Evolutionary conservation across 805 yeast species (phyloP), one percentile per base, ranked within the genome.

Genomic region (Geotrichum ghanense): DNA sequence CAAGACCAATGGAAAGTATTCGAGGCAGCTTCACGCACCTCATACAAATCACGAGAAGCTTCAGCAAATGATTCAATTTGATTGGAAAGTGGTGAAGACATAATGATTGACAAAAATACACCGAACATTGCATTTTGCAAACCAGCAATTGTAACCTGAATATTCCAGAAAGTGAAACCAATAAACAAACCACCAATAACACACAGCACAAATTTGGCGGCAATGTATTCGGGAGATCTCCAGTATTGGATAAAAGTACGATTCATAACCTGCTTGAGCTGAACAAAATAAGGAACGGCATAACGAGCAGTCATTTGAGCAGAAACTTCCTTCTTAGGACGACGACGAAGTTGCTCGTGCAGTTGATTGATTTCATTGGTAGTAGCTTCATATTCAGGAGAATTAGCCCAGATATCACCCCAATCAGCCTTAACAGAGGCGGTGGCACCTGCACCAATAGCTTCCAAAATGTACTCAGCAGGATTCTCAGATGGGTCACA

Each of bases 391-490:
- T 55, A 60, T 53, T 76, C 78, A 25, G 63, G 74, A 46, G 72
- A 76, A 12, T 61, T 63, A 4, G 51, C 52, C 92, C 92, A 83
- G 12, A 74, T 68, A 10, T 78, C 76, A 60, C 69, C 68, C 80
- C 84, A 83, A 60, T 83, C 80, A 44, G 71, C 72, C 25, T 63
- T 57, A 16, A 73, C 75, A 46, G 66, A 57, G 2, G 86, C 81
- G 23, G 86, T 81, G 2, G 90, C 87, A 59, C 86, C 89, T 25
- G 90, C 89, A 50, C 90, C 90, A 61, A 83, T 79, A 48, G 76
- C 76, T 51, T 79, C 79, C 55, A 82, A 65, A 64, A 81, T 78
- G 67, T 81, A 82, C 62, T 81, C 89, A 26, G 88, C 88, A 22
- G 89, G 88, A 53, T 82, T 82, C 47, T 79, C 87, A 35, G 67